Evolutionary conservation across 257 asterid species (phyloP), one percentile per base, ranked within the genome.

Genomic region (Handroanthus guayacan): DNA sequence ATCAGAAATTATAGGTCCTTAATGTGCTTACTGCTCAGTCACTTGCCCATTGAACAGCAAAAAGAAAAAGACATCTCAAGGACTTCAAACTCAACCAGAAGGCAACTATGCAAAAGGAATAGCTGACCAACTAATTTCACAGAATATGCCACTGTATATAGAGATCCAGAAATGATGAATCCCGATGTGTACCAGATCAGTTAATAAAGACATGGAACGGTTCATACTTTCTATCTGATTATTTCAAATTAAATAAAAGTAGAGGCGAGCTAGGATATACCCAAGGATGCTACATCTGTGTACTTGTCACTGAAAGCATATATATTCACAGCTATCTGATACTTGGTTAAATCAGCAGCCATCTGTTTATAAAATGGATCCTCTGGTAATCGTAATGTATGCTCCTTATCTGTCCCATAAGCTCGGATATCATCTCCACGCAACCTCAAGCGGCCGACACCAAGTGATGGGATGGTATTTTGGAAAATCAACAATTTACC

Each of bases 341-440:
- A 87, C 85, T 91, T 90, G 72, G 97, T 89, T 73, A 91, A 90
- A 83, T 93, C 98, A 86, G 97, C 98, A 85, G 97, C 97, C 98
- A 93, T 93, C 81, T 91, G 98, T 76, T 93, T 93, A 83, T 93
- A 93, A 69, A 91, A 93, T 41, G 97, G 92, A 86, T 94, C 97
- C 85, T 94, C 97, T 39, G 98, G 94, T 73, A 82, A 69, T 79
- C 97, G 90, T 69, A 84, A 69, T 58, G 81, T 79, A 83, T 86
- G 86, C 82, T 94, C 98, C 83, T 91, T 94, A 77, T 94, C 98
- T 7, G 97, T 91, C 84, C 97, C 97, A 82, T 91, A 90, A 71
- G 81, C 83, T 72, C 92, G 89, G 77, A 82, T 77, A 78, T 94
- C 98, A 71, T 94, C 97, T 75, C 94, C 97, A 61, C 98, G 97